Evolutionary conservation across 768 basidiomycete species (phyloP), one percentile per base, ranked within the genome.

Genomic region (Tylopilus subfusipes): DNA sequence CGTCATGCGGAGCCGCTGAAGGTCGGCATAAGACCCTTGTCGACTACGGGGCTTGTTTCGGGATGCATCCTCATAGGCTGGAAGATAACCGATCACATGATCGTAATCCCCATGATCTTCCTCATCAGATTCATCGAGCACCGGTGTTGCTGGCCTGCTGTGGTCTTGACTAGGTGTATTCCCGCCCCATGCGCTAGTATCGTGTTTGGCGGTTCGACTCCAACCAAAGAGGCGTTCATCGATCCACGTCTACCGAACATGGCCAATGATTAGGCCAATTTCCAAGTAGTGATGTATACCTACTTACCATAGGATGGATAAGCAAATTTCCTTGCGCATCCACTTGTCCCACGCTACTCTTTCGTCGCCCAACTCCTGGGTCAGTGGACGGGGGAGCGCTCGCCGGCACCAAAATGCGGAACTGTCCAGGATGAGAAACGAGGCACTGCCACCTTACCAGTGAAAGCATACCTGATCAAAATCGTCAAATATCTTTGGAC

Each of bases 141-240:
- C 84, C 0, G 94, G 93, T 16, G 87, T 88, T 36, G 74, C 79
- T 19, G 84, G 75, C 44, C 85, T 73, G 72, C 82, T 89, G 66
- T 68, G 75, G 65, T 85, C 84, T 46, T 81, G 83, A 62, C 71
- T 80, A 36, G 70, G 73, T 22, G 75, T 74, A 38, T 70, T 68
- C 18, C 83, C 88, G 30, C 82, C 82, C 93, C 92, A 94, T n/a
- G 84, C 90, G 63, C 86, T 90, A 3, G 90, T 91, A n/a, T 92
- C 90, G 45, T 82, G 83, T 46, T 73, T 75, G 2, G 89, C 81
- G 60, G 86, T 90, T 50, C 82, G 79, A 69, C 84, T 85, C 93
- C 91, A 96, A 42, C 93, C 94, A 66, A 96, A 97, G 24, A 97
- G 78, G 9, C 90, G 85, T 71, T 96, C 94, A 68, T 97, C 93